phyloP scores from a whole-genome alignment of 129 eudicot genomes.

The Ambrosia trifida region DNA sequence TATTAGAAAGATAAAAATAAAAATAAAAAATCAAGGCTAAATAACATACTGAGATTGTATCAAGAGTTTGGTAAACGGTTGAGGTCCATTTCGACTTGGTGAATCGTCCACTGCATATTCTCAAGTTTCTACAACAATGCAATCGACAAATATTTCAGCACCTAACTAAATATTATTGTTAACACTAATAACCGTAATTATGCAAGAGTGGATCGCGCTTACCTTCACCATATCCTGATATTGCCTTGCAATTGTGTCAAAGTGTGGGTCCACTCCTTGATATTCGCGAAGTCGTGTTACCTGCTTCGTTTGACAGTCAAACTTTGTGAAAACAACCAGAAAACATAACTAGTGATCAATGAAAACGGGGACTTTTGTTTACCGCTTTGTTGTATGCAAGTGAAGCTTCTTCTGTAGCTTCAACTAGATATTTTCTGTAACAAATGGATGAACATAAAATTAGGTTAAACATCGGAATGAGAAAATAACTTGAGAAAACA shows the following conservation, averaged over 20 bases:
- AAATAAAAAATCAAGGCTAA: not conserved
- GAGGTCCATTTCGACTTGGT: slow-evolving; percentile 96
- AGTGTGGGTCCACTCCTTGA: slow-evolving; percentile 99
- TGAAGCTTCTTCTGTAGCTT: slow-evolving; percentile 97
- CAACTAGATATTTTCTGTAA: slow-evolving; percentile 80
- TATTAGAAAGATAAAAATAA: not conserved
- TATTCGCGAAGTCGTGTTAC: slow-evolving; percentile 96
- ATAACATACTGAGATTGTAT: slow-evolving; percentile 18
- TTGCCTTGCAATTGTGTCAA: slow-evolving; percentile 89
- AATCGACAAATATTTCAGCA: slow-evolving; percentile 6
- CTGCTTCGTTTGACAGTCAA: slow-evolving; percentile 28
- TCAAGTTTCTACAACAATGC: slow-evolving; percentile 72
- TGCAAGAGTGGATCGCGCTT: slow-evolving; percentile 10
- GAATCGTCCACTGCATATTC: slow-evolving; percentile 95
- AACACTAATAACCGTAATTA: not conserved
- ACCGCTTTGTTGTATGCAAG: slow-evolving; percentile 96
- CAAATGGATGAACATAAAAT: not conserved
- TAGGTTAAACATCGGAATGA: not conserved
- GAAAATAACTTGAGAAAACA: not conserved
- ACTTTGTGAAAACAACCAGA: not conserved
- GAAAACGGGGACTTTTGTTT: slow-evolving; percentile 2
- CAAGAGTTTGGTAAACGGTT: slow-evolving; percentile 54
- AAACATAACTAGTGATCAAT: not conserved
- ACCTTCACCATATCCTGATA: slow-evolving; percentile 95
- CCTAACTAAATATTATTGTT: not conserved